Base-by-base conservation (phyloP, 768 basidiomycete species). In the Clathrus columnatus region DNA sequence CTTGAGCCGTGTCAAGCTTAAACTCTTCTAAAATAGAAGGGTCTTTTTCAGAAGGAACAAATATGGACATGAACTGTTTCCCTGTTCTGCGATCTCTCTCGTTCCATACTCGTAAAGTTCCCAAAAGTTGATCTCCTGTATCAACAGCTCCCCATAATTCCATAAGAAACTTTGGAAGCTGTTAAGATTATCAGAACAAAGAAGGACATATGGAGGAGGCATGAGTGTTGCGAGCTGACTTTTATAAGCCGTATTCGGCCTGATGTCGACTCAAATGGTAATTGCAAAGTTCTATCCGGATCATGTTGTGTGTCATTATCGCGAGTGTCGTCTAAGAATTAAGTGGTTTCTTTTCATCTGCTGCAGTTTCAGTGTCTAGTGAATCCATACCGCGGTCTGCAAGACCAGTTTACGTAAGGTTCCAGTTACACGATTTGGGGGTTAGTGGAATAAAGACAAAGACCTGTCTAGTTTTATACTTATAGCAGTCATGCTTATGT, bases 1-100 rank as follows among this genome's bases (percentile, higher is more conserved):
- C 85, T 59, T 90, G 86, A 43, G 91, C 82, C 81, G 95, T 90
- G 43, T 90, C 85, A 30, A 97, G 75, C 61, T 91, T 88, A 70
- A 91, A 97, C 67, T 83, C 79, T 62, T 87, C 85, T 10, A 62
- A 53, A 0, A 60, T 14, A 23, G 54, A 51, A 20, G 57, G 57
- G 28, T 61, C 62, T 47, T 63, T 48, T 32, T 71, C 29, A 60
- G 63, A 41, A 61, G 70, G 14, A 60, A 57, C 5, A 47, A 87
- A 77, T 50, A 86, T 69, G 54, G 87, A 87, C 49, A 82, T 78
- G 0, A 79, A 76, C 46, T 76, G 78, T 49, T 73, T 73, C 48
- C 72, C 78, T 1, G 68, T 70, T 6, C 76, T 67, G 17, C 68
- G 68, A 32, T 73, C 68, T 17, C 73, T 68, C 48, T 74, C 74